Base-by-base conservation (phyloP, 192 early-diverging fungal species). In the Gryganskiella cystojenkinii region DNA sequence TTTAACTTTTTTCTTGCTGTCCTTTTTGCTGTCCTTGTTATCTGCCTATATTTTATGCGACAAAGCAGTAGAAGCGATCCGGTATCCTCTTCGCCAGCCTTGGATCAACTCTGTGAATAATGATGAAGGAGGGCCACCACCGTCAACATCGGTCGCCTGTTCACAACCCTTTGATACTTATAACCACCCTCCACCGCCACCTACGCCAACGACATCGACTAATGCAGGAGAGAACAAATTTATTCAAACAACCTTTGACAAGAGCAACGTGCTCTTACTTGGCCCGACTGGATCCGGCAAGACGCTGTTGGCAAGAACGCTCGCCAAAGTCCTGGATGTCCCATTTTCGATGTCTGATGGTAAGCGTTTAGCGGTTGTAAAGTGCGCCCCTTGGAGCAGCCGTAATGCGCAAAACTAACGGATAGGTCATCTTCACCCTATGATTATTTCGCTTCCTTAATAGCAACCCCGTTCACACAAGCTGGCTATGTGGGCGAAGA, bases 401-500 rank as follows among this genome's bases (percentile, higher is more conserved):
- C n/a, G n/a, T n/a, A n/a, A n/a, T n/a, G n/a, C n/a, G n/a, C n/a
- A n/a, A n/a, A n/a, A n/a, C n/a, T n/a, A n/a, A n/a, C n/a, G n/a
- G n/a, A n/a, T n/a, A n/a, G n/a, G n/a, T n/a, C n/a, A n/a, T n/a
- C n/a, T n/a, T n/a, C n/a, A n/a, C n/a, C n/a, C n/a, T n/a, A n/a
- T n/a, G n/a, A n/a, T n/a, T n/a, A n/a, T 44, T 33, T 28, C 3
- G 22, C 55, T 14, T 22, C 9, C 30, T 8, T 45, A 7, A 8
- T 52, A 65, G 63, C 94, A 0, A 95, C 93, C 15, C 92, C 93
- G 14, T 87, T 95, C 72, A 95, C 94, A 20, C 92, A 94, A 67
- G 89, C 93, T 24, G 94, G 94, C 4, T 95, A 95, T 64, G 94
- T 95, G 20, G 94, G 94, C 30, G 94, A 95, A 70, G 94, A 95